Evolutionary conservation across 2,329 filamentous ascomycete genomes (phyloP), one percentile per base, ranked within the genome.

Genomic region (Gliomastix tumulicola): DNA sequence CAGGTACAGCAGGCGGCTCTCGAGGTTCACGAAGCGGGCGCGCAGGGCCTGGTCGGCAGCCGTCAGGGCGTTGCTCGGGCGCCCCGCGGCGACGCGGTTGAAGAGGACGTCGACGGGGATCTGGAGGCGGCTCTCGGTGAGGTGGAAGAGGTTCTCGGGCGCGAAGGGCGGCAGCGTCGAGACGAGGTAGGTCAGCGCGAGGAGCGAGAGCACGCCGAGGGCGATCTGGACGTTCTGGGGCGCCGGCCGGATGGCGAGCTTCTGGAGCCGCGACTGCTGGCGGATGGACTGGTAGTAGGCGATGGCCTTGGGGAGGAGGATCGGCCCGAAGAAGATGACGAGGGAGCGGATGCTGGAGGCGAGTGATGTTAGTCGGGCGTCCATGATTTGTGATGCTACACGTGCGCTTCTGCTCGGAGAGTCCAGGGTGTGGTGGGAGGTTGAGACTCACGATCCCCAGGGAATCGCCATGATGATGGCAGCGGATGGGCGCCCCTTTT

Each of bases 61-160:
- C 0, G 76, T 81, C 3, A 86, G 67, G 9, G 47, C 45, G 28
- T 49, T 47, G 23, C 46, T 47, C 1, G 71, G 64, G 1, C 82
- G 74, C 2, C 82, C 53, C 3, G 69, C 57, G 5, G 71, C 60
- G 9, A 97, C 71, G 13, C 90, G 84, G 41, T 74, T 78, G 60
- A 95, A 92, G 42, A 97, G 72, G 22, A 94, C 81, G 53, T 90
- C 85, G 30, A 77, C 82, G n/a, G 88, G 81, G 30, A 85, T 90
- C 50, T 88, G 84, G 15, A 97, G 77, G 22, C 89, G 85, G 35
- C 87, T 92, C 39, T 79, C 70, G 2, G 90, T 96, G 15, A 68
- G 59, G 21, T 60, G 54, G 69, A 97, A 95, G 57, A 97, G 67
- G 62, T 96, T 96, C 55, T 87, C 79, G 5, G 85, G 83, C 6